Evolutionary conservation across 192 early-diverging fungal species (phyloP).

Genomic region (Backusella westeae): DNA sequence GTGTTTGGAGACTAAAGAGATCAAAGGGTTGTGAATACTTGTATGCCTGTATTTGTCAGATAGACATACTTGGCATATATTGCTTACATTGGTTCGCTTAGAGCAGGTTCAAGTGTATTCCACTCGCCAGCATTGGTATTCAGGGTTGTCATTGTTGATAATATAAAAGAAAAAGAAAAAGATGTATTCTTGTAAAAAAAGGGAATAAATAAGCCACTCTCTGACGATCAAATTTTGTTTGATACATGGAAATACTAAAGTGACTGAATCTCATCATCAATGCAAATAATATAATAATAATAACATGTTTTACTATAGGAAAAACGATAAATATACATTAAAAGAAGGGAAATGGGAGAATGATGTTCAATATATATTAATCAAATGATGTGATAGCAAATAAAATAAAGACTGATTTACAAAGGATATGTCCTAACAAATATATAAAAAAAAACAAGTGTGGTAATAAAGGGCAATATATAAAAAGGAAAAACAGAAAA

Average conservation of each 20-base stretch:
- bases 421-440: conserved; percentile 1
- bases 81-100: conserved; percentile 40
- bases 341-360: background rate
- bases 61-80: background rate
- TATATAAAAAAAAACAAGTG: background rate
- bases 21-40: background rate
- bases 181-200: background rate
- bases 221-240: background rate
- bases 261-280: background rate
- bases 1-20: conserved; percentile 48
- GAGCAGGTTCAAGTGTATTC: conserved; percentile 16
- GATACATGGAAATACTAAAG: background rate
- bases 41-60: background rate
- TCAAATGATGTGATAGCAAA: background rate
- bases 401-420: background rate
- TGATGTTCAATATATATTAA: conserved; percentile 2
- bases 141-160: conserved; percentile 19
- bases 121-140: conserved; percentile 32
- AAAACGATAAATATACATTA: background rate
- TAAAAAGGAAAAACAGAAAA: background rate
- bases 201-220: background rate
- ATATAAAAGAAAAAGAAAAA: background rate
- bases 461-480: background rate
- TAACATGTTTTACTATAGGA: too few species aligned
- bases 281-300: background rate